Evolutionary conservation across 2,329 filamentous ascomycete genomes (phyloP), one percentile per base, ranked within the genome.

Genomic region (Atkinsonella hypoxylon): DNA sequence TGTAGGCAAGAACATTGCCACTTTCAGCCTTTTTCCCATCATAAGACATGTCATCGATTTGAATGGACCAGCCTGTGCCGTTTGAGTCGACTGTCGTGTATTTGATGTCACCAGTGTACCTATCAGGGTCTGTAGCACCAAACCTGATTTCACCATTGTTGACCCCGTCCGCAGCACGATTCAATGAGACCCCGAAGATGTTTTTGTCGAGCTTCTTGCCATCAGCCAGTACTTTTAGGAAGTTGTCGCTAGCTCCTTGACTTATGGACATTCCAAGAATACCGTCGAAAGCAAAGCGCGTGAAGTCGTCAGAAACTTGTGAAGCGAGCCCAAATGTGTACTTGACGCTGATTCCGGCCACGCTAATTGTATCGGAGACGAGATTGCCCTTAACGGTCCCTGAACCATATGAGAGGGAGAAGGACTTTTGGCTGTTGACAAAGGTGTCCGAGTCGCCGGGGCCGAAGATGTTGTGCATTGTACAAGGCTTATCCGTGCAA

Each of bases 201-300:
- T 87, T 89, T 5, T 77, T 62, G 13, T 68, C 58, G 42, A 93
- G 69, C 18, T 77, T 59, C 20, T 76, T 73, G n/a, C 76, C 71
- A 1, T 75, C 60, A 15, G 72, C 70, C 43, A 94, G 67, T 2
- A 75, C 69, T 39, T 83, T 72, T 62, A 93, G 73, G 58, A 93
- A 82, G 43, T 82, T 87, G 18, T 85, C 78, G 5, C 77, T 76
- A 36, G 70, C 71, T 2, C 76, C 77, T 11, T 73, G 70, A 54
- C 76, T 76, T 58, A 83, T 81, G 15, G 86, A 85, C 22, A 95
- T 69, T 4, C 89, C 89, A 2, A 95, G 70, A 46, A 95, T 94
- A 22, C 89, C 89, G 63, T 95, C 89, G 66, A 95, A 89, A 1
- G 87, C 85, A 59, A 91, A 95, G 48, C 78, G 76, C 30, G 72